Conservation (phyloP, 2,329 filamentous ascomycete genomes). For the Ceratocystiopsis sp. region DNA sequence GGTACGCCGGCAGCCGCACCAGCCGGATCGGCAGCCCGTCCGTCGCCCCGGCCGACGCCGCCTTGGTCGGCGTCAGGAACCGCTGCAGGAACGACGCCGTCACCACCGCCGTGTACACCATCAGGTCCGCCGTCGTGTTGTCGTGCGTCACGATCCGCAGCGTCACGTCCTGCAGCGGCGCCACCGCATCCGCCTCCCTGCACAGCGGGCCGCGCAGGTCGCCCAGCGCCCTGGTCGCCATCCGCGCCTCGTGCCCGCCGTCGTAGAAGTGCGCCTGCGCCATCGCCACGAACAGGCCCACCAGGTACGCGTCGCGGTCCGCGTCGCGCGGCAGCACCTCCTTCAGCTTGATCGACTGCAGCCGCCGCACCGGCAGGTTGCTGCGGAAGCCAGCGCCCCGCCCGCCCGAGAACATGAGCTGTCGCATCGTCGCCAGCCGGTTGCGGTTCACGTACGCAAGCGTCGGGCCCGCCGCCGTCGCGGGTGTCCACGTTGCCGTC, state of each 20-base stretch:
- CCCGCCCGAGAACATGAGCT: constrained; percentile 23
- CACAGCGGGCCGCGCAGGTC: neutral
- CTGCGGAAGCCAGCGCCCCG: neutral
- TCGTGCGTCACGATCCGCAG: constrained; percentile 35
- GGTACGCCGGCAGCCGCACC: constrained; percentile 34
- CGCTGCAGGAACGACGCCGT: constrained; percentile 30
- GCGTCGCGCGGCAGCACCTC: constrained; percentile 27
- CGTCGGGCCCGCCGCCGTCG: constrained; percentile 15
- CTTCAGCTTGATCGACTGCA: constrained; percentile 30
- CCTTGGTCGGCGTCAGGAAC: constrained; percentile 30
- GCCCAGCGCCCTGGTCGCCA: no score
- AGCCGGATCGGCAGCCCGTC: constrained; percentile 28
- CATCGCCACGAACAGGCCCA: constrained; percentile 37
- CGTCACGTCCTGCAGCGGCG: constrained; percentile 28
- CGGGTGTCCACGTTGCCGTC: constrained; percentile 16
- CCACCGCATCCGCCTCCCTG: neutral
- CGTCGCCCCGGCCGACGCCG: constrained; percentile 8
- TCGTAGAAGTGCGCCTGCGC: constrained; percentile 37
- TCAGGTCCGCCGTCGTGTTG: constrained; percentile 28
- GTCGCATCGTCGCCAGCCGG: constrained; percentile 28
- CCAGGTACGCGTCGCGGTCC: constrained; percentile 34
- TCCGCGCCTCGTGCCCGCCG: no score
- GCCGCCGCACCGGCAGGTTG: constrained; percentile 30
- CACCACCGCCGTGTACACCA: constrained; percentile 34
- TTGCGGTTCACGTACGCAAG: constrained; percentile 31